phyloP scores from a whole-genome alignment of 2,329 filamentous ascomycete genomes.

The Sarocladiaceae sp. region DNA sequence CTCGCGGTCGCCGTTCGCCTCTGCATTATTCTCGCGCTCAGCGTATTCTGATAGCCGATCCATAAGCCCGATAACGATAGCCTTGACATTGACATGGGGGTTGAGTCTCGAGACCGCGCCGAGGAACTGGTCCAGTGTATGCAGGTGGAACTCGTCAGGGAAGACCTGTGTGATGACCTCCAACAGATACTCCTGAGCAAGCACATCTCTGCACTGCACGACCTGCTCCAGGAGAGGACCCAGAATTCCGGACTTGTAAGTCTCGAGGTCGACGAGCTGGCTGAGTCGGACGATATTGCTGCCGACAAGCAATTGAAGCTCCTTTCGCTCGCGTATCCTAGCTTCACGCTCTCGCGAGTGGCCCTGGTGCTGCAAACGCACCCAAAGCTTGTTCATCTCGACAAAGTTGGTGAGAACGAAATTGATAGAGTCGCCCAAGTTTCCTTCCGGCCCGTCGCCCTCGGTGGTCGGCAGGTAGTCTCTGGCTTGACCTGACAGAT shows the following conservation, averaged over 20 bases:
- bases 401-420: constrained; percentile 98
- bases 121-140: constrained; percentile 92
- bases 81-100: constrained; percentile 95
- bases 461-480: constrained; percentile 79
- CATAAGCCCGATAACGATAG: constrained; percentile 97
- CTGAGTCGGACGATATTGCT: constrained; percentile 95
- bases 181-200: constrained; percentile 94
- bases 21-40: constrained; percentile 75
- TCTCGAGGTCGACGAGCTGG: constrained; percentile 90
- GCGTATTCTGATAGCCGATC: constrained; percentile 92
- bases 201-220: constrained; percentile 92
- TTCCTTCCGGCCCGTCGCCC: constrained; percentile 89
- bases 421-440: constrained; percentile 94
- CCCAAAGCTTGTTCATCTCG: constrained; percentile 99
- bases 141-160: constrained; percentile 95
- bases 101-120: constrained; percentile 90
- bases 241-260: constrained; percentile 88
- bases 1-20: constrained; percentile 65
- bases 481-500: constrained; percentile 89
- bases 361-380: constrained; percentile 93
- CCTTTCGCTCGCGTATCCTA: constrained; percentile 88
- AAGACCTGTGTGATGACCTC: constrained; percentile 99
- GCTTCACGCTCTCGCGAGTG: constrained; percentile 93
- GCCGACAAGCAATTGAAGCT: constrained; percentile 90
- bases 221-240: constrained; percentile 91